Evolutionary conservation across 1,284 basidiomycete genomes (phyloP).

Genomic region (Pascua guehoae): DNA sequence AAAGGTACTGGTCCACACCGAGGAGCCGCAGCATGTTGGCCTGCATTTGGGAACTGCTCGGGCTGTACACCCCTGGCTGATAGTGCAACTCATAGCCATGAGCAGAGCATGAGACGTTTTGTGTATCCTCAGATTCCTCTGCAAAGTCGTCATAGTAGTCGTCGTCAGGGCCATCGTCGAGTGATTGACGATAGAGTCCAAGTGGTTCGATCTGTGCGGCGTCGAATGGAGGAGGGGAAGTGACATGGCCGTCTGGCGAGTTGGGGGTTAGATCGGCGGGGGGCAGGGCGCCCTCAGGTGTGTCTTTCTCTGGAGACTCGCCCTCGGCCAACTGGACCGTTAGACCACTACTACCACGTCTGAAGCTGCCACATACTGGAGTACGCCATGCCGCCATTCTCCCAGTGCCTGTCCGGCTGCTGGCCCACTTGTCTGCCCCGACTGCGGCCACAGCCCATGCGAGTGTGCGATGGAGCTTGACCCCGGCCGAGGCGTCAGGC

Average conservation of each 20-base stretch:
- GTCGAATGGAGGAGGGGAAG: neutral
- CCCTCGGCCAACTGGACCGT: neutral
- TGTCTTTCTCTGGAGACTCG: neutral
- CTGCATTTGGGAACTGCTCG: no score
- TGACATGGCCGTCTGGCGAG: neutral
- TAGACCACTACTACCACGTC: neutral
- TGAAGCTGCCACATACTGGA: neutral
- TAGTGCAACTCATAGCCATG: neutral
- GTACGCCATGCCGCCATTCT: conserved; percentile 8
- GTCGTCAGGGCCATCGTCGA: neutral
- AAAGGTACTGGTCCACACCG: no score
- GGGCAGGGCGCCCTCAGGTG: neutral
- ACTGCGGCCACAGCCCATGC: conserved; percentile 16
- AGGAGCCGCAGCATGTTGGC: no score
- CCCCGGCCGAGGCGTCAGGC: neutral
- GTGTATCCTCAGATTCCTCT: neutral
- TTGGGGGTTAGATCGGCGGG: no score
- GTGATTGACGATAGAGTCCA: neutral
- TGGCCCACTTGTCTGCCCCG: conserved; percentile 17
- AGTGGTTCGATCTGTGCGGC: neutral
- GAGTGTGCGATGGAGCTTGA: conserved; percentile 1
- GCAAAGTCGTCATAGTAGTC: neutral
- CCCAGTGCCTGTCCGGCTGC: conserved; percentile 2
- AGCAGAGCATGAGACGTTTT: neutral
- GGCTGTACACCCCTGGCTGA: no score